Conservation (phyloP, 148 eudicot species). For the Rhododendron molle region DNA sequence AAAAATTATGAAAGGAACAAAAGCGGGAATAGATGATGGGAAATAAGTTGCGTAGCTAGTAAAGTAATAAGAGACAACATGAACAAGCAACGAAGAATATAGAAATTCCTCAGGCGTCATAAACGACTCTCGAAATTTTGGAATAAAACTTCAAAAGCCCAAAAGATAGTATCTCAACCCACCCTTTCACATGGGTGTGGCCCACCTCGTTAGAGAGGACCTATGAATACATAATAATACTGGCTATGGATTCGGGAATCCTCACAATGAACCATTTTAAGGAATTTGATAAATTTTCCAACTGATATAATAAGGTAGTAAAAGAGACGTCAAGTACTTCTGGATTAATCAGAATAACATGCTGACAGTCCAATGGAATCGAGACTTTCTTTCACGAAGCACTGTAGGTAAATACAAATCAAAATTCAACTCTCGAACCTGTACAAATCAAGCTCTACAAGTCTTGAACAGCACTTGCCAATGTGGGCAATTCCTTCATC, state of each 20-base stretch:
- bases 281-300: background rate
- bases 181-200: background rate
- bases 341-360: background rate
- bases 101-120: background rate
- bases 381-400: background rate
- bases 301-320: background rate
- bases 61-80: background rate
- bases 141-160: background rate
- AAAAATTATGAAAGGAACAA: background rate
- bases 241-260: background rate
- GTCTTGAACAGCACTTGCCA: slow-evolving; percentile 67
- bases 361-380: background rate
- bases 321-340: background rate
- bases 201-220: background rate
- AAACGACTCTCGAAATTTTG: background rate
- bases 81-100: background rate
- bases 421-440: slow-evolving; percentile 39
- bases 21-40: background rate
- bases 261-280: background rate
- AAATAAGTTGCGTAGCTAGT: background rate
- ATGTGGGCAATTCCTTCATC: slow-evolving; percentile 63
- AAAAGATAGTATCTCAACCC: background rate
- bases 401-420: background rate
- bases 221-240: background rate
- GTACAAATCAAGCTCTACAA: slow-evolving; percentile 81